Base-by-base conservation (phyloP, 805 yeast species). In the Helenozyma baotianmanensis region DNA sequence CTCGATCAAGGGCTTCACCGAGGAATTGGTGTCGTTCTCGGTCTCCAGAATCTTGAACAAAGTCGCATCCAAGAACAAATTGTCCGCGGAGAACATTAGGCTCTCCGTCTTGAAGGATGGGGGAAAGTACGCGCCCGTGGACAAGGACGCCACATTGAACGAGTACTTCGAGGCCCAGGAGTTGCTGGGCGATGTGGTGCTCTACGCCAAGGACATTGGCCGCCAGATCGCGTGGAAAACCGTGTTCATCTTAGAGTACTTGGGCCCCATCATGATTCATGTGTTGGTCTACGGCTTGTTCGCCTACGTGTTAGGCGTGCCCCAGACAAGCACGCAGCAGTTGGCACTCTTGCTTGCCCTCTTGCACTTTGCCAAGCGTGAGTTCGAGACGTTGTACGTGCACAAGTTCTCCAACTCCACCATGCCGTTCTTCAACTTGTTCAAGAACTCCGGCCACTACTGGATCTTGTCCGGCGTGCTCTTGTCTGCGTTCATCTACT, bases 161-260 rank as follows among this genome's bases (percentile, higher is more conserved):
- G 39, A 45, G 25, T 42, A 38, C 12, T 60, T 81, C 25, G 58
- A 54, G 21, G 67, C 60, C n/a, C 71, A 70, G 38, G 74, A 75
- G 1, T 51, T 64, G 25, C 60, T 62, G 14, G 62, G 56, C 9
- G 58, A 52, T 0, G 50, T 67, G 15, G 68, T 61, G 10, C 64
- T 88, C 10, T 74, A 63, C 43, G 83, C 83, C 35, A 89, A 90
- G 57, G 98, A 90, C 53, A 67, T 90, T 40, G 98, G 98, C 14
- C 88, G 89, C 1, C 98, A 92, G 61, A 76, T 92, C 38, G 79
- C 80, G 4, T 92, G 97, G 96, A 75, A 83, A 61, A 73, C 87
- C 3, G 97, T 90, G n/a, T 92, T 80, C 53, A 48, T 86, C 32
- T 64, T 86, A 43, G 98, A 92, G 62, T 92, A 92, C 56, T 47